Evolutionary conservation across 23 red algal genomes (phyloP).

Genomic region (Gracilaria domingensis): DNA sequence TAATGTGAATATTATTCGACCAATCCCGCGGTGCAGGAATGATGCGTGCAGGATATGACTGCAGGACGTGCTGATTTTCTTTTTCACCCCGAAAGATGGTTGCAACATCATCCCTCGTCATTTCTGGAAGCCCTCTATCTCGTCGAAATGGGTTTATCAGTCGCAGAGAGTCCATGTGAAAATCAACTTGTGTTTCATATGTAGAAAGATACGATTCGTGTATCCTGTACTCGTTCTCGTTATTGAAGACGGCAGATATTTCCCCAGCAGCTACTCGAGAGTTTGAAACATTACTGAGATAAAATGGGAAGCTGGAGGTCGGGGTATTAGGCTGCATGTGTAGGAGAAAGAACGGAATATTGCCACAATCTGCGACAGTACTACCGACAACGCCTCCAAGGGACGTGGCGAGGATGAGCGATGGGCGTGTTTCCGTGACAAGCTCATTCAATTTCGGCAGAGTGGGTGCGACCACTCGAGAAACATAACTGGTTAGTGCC

Average conservation of each 20-base stretch:
- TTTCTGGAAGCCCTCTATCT: neutral
- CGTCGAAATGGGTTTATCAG: slow-evolving; percentile 24
- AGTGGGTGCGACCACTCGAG: neutral
- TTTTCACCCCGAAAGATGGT: slow-evolving; percentile 18
- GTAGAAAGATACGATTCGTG: neutral
- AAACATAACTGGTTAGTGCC: neutral
- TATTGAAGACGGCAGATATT: neutral
- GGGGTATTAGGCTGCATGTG: slow-evolving; percentile 53
- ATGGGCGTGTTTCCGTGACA: slow-evolving; percentile 2
- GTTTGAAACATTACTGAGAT: slow-evolving; percentile 1
- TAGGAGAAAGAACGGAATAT: slow-evolving; percentile 14
- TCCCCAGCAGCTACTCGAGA: slow-evolving; percentile 4
- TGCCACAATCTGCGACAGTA: neutral
- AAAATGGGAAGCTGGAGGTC: slow-evolving; percentile 24
- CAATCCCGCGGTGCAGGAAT: slow-evolving; percentile 13
- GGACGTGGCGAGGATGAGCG: slow-evolving; percentile 4
- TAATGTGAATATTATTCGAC: neutral
- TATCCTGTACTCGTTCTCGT: neutral
- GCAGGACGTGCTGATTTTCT: neutral
- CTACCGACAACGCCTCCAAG: neutral
- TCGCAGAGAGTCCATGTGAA: neutral
- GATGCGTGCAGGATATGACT: slow-evolving; percentile 1
- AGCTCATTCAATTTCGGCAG: neutral
- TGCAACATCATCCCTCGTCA: neutral
- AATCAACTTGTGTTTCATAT: slow-evolving; percentile 27